Evolutionary conservation across 2,329 filamentous ascomycete genomes (phyloP), one percentile per base, ranked within the genome.

Genomic region (Ophioceras dolichostomum): DNA sequence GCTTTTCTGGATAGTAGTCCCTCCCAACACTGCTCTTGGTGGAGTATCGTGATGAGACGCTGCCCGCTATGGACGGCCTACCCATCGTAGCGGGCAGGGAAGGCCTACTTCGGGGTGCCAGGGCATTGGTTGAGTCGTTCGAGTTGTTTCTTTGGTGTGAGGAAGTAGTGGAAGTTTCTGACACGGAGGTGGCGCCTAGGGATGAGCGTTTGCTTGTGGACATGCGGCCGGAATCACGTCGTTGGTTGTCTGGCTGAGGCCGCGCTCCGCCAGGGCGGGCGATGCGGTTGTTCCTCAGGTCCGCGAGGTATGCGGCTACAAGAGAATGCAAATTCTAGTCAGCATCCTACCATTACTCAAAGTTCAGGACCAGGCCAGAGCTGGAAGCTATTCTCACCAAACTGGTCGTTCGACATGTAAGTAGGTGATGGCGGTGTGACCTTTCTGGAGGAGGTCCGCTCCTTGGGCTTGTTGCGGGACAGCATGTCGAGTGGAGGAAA

Each of bases 191-290:
- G 28, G 28, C 41, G 38, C 47, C 50, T 35, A 49, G 37, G 34
- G 53, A 51, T 34, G 50, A 40, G 35, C 47, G 47, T 37, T 43
- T 48, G 21, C 51, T 31, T 10, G 16, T 52, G 5, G 58, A 56
- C 10, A 51, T 47, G 34, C 56, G 55, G 32, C 53, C 50, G n/a
- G 47, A 53, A 36, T 60, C 55, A 14, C 48, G 51, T 30, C 49
- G 52, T 10, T 56, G 49, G 6, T 41, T 38, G 26, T 59, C 51
- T 17, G 71, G 70, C 38, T 68, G 70, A 41, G 82, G 81, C 45
- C 83, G 69, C 35, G 81, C 79, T 43, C 83, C 82, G 39, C 75
- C 79, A 8, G 83, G 83, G 39, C 83, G 71, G 26, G 70, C 65
- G 39, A 76, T 65, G 36, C 79, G 76, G 56, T 73, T 82, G 47